phyloP scores from a whole-genome alignment of 768 basidiomycete species.

The Boletus sp. region DNA sequence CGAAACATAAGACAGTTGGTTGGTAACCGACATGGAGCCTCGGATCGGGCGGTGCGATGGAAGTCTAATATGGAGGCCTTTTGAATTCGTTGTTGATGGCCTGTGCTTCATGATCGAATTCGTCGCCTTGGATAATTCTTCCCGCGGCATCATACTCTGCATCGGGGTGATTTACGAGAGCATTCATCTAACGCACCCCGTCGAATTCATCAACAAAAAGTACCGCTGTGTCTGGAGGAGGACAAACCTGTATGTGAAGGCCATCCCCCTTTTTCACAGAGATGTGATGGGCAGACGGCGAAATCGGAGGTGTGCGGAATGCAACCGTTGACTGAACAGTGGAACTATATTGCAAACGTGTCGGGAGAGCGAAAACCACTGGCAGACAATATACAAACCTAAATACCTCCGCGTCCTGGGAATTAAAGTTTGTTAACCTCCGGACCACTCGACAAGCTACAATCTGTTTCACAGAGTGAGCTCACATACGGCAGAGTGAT shows the following conservation, averaged over 20 bases:
- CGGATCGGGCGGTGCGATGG: background rate
- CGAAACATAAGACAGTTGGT: background rate
- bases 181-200: conserved; percentile 58
- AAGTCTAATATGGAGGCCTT: conserved; percentile 43
- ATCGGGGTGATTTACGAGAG: conserved; percentile 50
- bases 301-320: conserved; percentile 47
- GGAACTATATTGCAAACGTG: conserved; percentile 31
- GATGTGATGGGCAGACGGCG: conserved; percentile 24
- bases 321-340: conserved; percentile 54
- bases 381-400: conserved; percentile 40
- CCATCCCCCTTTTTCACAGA: conserved; percentile 44
- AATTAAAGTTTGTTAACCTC: conserved; percentile 57
- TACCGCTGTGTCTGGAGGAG: background rate
- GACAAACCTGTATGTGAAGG: conserved; percentile 58
- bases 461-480: conserved; percentile 44
- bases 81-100: conserved; percentile 63
- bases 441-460: conserved; percentile 65
- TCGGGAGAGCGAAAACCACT: conserved; percentile 20
- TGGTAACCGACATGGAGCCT: background rate
- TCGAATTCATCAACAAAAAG: conserved; percentile 3
- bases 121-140: conserved; percentile 42
- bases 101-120: conserved; percentile 60
- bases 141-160: conserved; percentile 60
- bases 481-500: background rate
- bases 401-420: conserved; percentile 48